These are phyloP conservation scores for Boletus sp. DNA, from an alignment of 768 basidiomycete genomes.

Conservation along the genomic window DNA sequence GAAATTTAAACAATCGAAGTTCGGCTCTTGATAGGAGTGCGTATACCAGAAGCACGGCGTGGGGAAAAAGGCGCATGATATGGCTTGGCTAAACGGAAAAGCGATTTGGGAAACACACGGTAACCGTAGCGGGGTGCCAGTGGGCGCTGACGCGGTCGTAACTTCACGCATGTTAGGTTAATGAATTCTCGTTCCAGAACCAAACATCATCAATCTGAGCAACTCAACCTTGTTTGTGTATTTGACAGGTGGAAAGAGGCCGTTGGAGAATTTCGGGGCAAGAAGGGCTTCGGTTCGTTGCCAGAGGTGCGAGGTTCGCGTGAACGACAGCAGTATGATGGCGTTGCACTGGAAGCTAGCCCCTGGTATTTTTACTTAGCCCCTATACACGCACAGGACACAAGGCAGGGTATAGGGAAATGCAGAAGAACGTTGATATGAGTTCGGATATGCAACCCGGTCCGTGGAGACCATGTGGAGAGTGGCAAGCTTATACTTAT, in stretches of 20 bases:
- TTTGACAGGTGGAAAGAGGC: neutral
- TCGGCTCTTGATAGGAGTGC: conserved; percentile 3
- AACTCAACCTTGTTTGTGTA: conserved; percentile 16
- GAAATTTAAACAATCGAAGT: conserved; percentile 14
- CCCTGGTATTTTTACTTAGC: conserved; percentile 1
- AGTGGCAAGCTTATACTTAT: neutral
- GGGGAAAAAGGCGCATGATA: conserved; percentile 2
- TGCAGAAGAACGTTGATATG: neutral
- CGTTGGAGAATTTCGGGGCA: neutral
- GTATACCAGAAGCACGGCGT: conserved; percentile 14
- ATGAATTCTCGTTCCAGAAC: neutral
- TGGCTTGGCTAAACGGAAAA: neutral
- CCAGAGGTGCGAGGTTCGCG: neutral
- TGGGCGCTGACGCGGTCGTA: neutral
- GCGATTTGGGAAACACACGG: neutral
- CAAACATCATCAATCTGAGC: neutral
- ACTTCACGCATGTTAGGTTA: neutral
- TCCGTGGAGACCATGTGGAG: neutral
- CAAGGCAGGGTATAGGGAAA: neutral
- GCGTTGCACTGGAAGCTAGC: neutral
- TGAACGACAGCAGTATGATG: neutral
- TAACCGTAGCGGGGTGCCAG: neutral
- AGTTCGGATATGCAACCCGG: neutral
- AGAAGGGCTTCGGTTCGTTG: neutral
- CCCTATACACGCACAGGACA: neutral